phyloP scores from a whole-genome alignment of 2,329 filamentous ascomycete species.

The Ophiostoma sp. region DNA sequence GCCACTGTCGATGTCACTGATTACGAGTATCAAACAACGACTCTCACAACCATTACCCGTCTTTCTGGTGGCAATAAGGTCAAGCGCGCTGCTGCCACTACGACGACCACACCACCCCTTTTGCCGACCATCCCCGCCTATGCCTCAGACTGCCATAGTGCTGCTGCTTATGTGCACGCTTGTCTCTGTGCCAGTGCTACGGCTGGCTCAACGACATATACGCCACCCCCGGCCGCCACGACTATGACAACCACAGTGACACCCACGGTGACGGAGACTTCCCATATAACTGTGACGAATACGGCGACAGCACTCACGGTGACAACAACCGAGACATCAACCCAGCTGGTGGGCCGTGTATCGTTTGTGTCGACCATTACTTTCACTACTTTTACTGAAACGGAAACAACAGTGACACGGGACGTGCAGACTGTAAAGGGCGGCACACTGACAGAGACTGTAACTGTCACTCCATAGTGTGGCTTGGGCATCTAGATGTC shows the following conservation, averaged over 20 bases:
- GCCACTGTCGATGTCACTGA: neutral
- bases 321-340: neutral
- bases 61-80: neutral
- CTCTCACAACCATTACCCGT: slow-evolving; percentile 4
- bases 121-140: slow-evolving; percentile 11
- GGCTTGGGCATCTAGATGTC: neutral
- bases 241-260: slow-evolving; percentile 5
- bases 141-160: slow-evolving; percentile 3
- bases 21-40: slow-evolving; percentile 10
- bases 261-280: neutral
- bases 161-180: neutral
- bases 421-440: neutral
- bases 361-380: slow-evolving; percentile 20
- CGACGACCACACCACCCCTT: neutral
- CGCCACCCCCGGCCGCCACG: neutral
- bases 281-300: neutral
- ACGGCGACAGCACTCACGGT: neutral
- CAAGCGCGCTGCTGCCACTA: neutral
- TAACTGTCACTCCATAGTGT: neutral
- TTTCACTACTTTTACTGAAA: neutral
- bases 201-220: neutral
- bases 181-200: slow-evolving; percentile 18
- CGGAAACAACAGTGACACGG: neutral
- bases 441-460: slow-evolving; percentile 15
- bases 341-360: neutral